Evolutionary conservation across 176 grass and related monocot species (phyloP), one percentile per base, ranked within the genome.

Genomic region (Canna indica): DNA sequence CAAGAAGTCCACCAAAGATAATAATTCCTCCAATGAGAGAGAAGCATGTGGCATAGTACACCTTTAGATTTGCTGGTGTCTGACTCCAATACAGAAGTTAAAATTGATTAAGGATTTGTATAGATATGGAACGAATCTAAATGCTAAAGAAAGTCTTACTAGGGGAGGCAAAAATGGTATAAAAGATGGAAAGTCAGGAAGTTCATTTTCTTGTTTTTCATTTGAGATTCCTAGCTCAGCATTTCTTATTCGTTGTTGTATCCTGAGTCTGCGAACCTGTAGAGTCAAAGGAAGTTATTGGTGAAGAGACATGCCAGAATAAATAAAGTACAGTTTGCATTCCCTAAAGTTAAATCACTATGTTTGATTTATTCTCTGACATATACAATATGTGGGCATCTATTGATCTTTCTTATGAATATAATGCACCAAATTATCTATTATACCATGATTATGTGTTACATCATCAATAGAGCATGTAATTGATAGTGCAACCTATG

Each of bases 181-280:
- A 70, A 93, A 99, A 44, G 94, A 99, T 61, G 94, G 94, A 77
- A 99, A 99, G 85, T 99, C 94, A 74, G 94, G 94, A 70, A 99
- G 82, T 82, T 93, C 94, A 53, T 78, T 70, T 74, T 93, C 87
- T 61, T 78, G 80, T 58, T 82, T 86, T 50, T 99, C 94, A 63
- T 71, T 82, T 75, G 80, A 85, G 53, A 90, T 90, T 76, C 94
- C 94, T 70, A 93, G 94, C 75, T 99, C 89, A 46, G 76, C 86
- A 88, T 85, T 99, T 80, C 80, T 99, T 82, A 99, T 93, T 82
- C 94, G 93, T 76, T 99, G 94, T 24, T 99, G 94, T 93, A 99
- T 99, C 80, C 94, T 88, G 78, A 99, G 70, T 38, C 94, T 87
- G 29, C 94, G 88, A 83, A 99, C 90, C 94, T 99, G 75, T 69